These are phyloP conservation scores for Neoboletus brunneissimus DNA, from an alignment of 768 basidiomycete species.

Conservation along the genomic window DNA sequence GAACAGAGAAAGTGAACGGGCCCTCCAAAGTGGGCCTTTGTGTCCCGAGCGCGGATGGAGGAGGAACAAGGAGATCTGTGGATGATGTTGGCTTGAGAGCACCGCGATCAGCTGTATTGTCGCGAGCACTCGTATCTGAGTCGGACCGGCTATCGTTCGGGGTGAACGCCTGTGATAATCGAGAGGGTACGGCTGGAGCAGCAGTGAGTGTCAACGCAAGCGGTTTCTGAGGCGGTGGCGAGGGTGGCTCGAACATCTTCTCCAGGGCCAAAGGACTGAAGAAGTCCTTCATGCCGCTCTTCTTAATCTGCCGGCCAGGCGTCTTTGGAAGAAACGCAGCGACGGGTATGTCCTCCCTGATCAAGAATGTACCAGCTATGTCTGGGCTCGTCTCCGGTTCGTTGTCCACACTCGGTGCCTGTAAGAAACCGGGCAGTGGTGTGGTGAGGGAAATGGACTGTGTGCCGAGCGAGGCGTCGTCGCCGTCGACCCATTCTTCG, in stretches of 20 bases:
- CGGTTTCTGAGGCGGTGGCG: slow-evolving; percentile 52
- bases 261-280: slow-evolving; percentile 88
- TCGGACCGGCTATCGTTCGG: slow-evolving; percentile 31
- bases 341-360: slow-evolving; percentile 63
- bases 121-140: slow-evolving; percentile 16
- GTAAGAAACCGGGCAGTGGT: slow-evolving; percentile 49
- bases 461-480: slow-evolving; percentile 28
- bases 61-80: slow-evolving; percentile 4
- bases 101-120: slow-evolving; percentile 10
- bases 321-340: slow-evolving; percentile 62
- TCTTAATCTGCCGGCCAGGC: slow-evolving; percentile 54
- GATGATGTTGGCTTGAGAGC: slow-evolving; percentile 7
- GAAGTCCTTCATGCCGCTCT: slow-evolving; percentile 68
- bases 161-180: slow-evolving; percentile 36
- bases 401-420: slow-evolving; percentile 39
- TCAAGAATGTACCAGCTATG: slow-evolving; percentile 67
- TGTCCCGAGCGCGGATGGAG: slow-evolving; percentile 33
- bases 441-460: slow-evolving; percentile 56
- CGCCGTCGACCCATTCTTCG: slow-evolving; percentile 85
- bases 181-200: slow-evolving; percentile 35
- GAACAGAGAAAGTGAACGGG: slow-evolving; percentile 75
- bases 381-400: slow-evolving; percentile 31
- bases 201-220: slow-evolving; percentile 22
- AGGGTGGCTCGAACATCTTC: slow-evolving; percentile 92
- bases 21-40: slow-evolving; percentile 49